phyloP scores from a whole-genome alignment of 2,329 filamentous ascomycete species.

The Trichoderma arundinaceum region DNA sequence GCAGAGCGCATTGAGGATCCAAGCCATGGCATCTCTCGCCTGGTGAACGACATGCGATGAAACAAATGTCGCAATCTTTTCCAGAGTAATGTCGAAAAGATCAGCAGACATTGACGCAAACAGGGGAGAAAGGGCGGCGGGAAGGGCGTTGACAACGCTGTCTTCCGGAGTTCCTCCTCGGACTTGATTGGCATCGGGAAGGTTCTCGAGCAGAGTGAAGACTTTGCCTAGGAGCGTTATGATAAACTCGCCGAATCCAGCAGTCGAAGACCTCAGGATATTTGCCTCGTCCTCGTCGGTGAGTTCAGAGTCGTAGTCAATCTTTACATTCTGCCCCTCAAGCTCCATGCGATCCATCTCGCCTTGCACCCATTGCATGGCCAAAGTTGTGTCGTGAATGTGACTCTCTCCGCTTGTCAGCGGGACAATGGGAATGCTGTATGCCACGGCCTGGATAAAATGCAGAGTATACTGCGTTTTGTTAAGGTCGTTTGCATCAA shows the following conservation, averaged over 20 bases:
- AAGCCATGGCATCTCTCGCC: conserved; percentile 96
- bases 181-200: conserved; percentile 87
- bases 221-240: conserved; percentile 90
- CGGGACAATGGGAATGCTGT: conserved; percentile 91
- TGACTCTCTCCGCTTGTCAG: conserved; percentile 65
- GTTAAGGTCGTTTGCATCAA: conserved; percentile 96
- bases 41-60: conserved; percentile 95
- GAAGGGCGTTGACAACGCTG: conserved; percentile 93
- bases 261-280: conserved; percentile 91
- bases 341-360: conserved; percentile 94
- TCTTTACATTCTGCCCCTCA: conserved; percentile 81
- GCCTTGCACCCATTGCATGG: conserved; percentile 90
- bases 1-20: conserved; percentile 94
- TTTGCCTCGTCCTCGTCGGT: conserved; percentile 84
- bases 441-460: conserved; percentile 94
- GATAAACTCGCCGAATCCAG: conserved; percentile 91
- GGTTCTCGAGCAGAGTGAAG: conserved; percentile 92
- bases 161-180: conserved; percentile 93
- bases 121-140: conserved; percentile 86
- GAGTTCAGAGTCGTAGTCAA: conserved; percentile 83
- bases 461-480: conserved; percentile 95
- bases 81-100: conserved; percentile 87
- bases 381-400: conserved; percentile 75
- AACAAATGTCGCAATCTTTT: conserved; percentile 91
- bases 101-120: conserved; percentile 91